phyloP scores from a whole-genome alignment of 2,329 filamentous ascomycete genomes.

The Harringtonia lauricola region DNA sequence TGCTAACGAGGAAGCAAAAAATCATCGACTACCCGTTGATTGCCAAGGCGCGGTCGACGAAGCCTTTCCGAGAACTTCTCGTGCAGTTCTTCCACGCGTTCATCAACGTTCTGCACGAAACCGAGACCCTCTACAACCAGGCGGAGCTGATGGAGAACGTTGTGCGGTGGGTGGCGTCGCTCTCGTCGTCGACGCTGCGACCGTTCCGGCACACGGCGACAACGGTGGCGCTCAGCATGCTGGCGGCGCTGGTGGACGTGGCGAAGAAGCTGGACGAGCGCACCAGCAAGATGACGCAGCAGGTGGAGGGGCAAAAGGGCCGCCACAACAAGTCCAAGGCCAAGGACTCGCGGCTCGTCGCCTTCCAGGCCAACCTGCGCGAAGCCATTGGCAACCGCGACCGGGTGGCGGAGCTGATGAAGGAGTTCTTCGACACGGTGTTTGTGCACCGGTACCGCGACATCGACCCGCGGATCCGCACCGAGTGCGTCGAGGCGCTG shows the following conservation, averaged over 20 bases:
- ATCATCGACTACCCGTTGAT: conserved; percentile 89
- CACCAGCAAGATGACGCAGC: conserved; percentile 65
- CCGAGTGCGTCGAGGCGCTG: conserved; percentile 77
- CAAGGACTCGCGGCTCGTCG: conserved; percentile 63
- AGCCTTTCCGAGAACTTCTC: conserved; percentile 67
- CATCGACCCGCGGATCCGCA: conserved; percentile 77
- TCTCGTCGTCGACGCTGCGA: conserved; percentile 79
- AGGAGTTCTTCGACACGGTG: conserved; percentile 82
- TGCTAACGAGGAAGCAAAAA: conserved; percentile 41
- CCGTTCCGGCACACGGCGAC: conserved; percentile 93
- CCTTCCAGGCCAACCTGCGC: conserved; percentile 61
- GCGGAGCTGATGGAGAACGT: conserved; percentile 75
- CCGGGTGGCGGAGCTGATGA: conserved; percentile 58
- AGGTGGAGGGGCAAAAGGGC: conserved; percentile 65
- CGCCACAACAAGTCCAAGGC: conserved; percentile 49
- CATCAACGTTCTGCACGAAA: conserved; percentile 67
- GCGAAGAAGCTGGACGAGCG: conserved; percentile 37
- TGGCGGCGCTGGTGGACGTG: conserved; percentile 53
- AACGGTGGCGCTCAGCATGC: conserved; percentile 69
- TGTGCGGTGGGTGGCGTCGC: conserved; percentile 76
- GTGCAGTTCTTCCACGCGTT: conserved; percentile 70
- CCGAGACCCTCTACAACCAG: conserved; percentile 71
- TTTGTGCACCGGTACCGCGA: conserved; percentile 96
- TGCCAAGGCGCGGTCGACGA: conserved; percentile 64
- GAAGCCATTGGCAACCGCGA: conserved; percentile 61